phyloP scores from a whole-genome alignment of 805 yeast genomes.

The Metschnikowia gelsemii region DNA sequence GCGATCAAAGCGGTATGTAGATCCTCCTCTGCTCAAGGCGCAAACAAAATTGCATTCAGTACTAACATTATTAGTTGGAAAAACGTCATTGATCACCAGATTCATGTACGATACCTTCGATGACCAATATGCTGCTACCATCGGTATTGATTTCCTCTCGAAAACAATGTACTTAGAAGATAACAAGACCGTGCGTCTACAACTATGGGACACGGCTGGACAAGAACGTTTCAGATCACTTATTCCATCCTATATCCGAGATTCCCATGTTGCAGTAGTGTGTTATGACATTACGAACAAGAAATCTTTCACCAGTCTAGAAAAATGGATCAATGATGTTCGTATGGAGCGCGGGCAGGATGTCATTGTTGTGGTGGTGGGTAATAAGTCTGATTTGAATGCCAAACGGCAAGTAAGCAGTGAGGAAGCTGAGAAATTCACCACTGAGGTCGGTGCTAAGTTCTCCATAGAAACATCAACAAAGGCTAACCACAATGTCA shows the following conservation, averaged over 20 bases:
- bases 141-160: conserved; percentile 93
- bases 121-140: conserved; percentile 94
- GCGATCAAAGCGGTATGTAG: conserved; percentile 85
- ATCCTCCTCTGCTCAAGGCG: too few species aligned
- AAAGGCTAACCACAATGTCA: conserved; percentile 92
- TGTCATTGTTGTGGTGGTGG: conserved; percentile 86
- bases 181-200: conserved; percentile 84
- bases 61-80: conserved; percentile 62
- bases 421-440: conserved; percentile 82
- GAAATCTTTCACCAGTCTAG: conserved; percentile 79
- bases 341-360: conserved; percentile 88
- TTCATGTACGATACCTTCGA: conserved; percentile 98
- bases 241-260: conserved; percentile 94
- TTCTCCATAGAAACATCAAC: conserved; percentile 92
- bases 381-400: conserved; percentile 86
- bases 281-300: conserved; percentile 91
- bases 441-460: conserved; percentile 69
- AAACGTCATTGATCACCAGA: conserved; percentile 92
- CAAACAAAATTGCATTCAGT: too few species aligned
- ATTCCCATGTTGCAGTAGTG: conserved; percentile 94
- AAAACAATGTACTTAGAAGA: conserved; percentile 83
- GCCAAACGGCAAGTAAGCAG: conserved; percentile 71
- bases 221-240: conserved; percentile 94
- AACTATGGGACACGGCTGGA: conserved; percentile 98
- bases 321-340: conserved; percentile 93